Conservation (phyloP, 805 yeast species). For the Komagataella pseudopastoris region DNA sequence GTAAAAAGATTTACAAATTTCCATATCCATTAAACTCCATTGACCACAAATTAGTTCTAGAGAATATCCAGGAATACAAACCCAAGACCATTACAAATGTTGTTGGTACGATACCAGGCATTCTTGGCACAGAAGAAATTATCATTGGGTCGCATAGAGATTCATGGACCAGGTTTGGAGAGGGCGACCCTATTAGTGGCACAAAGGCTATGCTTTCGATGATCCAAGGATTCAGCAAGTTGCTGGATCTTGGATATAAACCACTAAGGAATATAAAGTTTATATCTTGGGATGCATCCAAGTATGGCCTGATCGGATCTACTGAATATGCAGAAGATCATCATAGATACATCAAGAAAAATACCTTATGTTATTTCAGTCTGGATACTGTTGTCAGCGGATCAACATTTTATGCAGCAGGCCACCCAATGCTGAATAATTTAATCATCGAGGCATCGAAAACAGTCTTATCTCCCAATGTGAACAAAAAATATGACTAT, state of each 20-base stretch:
- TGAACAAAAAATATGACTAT: conserved; percentile 19
- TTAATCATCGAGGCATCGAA: conserved; percentile 31
- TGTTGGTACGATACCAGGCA: conserved; percentile 34
- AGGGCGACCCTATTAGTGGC: conserved; percentile 29
- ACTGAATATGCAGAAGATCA: conserved; percentile 40
- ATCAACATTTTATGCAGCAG: conserved; percentile 25
- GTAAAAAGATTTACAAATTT: conserved; percentile 39
- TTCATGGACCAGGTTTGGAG: conserved; percentile 28
- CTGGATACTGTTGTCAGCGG: conserved; percentile 43
- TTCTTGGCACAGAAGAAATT: conserved; percentile 26
- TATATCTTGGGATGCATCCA: conserved; percentile 18
- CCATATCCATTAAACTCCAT: conserved; percentile 23
- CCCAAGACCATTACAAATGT: conserved; percentile 27
- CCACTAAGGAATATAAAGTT: conserved; percentile 15
- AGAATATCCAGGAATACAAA: conserved; percentile 20
- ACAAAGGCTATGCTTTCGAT: conserved; percentile 29
- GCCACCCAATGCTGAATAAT: conserved; percentile 44
- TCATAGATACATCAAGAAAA: conserved; percentile 21
- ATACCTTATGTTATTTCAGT: conserved; percentile 37
- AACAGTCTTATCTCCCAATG: conserved; percentile 23
- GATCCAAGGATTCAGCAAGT: conserved; percentile 24
- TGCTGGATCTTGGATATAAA: conserved; percentile 22
- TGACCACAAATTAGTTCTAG: conserved; percentile 15
- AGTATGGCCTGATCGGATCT: conserved; percentile 30
- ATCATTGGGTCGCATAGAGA: conserved; percentile 36